phyloP scores from a whole-genome alignment of 768 basidiomycete species.

The Lyophyllum semitale region DNA sequence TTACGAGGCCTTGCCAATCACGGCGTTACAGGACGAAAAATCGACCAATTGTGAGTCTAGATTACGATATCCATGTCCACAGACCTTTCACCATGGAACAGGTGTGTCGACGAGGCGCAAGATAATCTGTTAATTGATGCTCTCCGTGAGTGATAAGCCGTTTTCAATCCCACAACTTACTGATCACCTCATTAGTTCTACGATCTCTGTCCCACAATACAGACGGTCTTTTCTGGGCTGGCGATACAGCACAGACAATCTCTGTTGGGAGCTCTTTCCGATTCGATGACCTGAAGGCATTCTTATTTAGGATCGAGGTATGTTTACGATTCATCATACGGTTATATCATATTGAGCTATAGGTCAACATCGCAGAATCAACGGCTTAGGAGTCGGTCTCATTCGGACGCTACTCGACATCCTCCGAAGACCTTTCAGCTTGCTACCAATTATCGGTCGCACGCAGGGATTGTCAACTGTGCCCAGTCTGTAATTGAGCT shows the following conservation, averaged over 20 bases:
- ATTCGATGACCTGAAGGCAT: constrained; percentile 72
- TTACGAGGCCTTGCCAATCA: constrained; percentile 32
- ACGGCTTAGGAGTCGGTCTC: constrained; percentile 11
- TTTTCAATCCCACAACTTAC: not conserved
- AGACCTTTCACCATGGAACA: constrained; percentile 22
- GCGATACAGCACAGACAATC: constrained; percentile 81
- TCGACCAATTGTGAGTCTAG: constrained; percentile 55
- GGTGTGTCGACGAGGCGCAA: constrained; percentile 76
- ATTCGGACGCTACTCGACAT: not conserved
- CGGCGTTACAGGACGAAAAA: constrained; percentile 39
- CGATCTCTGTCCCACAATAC: constrained; percentile 63
- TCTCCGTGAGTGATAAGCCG: constrained; percentile 39
- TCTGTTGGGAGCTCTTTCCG: constrained; percentile 71
- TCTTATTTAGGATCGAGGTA: constrained; percentile 65
- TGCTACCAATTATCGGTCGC: constrained; percentile 67
- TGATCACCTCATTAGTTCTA: constrained; percentile 45
- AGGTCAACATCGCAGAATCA: constrained; percentile 3
- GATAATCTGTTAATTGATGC: constrained; percentile 71
- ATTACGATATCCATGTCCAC: not conserved
- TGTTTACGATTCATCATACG: not conserved
- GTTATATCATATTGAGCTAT: not conserved
- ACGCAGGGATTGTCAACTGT: constrained; percentile 74
- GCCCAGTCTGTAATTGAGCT: constrained; percentile 67
- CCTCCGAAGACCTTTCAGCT: constrained; percentile 52
- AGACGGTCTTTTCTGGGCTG: constrained; percentile 75